These are phyloP conservation scores for Fennellomyces sp. DNA, from an alignment of 371 early-diverging fungal species.

Conservation along the genomic window DNA sequence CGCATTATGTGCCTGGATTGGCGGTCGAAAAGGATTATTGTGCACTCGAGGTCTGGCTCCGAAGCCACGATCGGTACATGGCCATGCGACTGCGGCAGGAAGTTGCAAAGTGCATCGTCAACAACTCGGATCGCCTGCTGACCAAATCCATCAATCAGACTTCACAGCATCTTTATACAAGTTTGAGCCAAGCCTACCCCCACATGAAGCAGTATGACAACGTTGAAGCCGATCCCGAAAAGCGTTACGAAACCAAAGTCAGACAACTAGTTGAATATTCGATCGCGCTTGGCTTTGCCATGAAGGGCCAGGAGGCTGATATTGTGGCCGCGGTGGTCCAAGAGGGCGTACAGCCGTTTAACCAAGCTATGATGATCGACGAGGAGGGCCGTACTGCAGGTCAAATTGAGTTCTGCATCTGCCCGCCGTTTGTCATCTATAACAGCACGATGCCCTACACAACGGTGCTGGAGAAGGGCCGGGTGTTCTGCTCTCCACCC, in stretches of 20 bases:
- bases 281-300: constrained; percentile 37
- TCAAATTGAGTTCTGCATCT: constrained; percentile 45
- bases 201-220: constrained; percentile 26
- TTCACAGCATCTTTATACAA: constrained; percentile 13
- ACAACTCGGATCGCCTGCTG: neutral
- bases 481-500: constrained; percentile 28
- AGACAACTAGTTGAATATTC: constrained; percentile 36
- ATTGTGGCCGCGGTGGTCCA: constrained; percentile 38
- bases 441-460: constrained; percentile 8
- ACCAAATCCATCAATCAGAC: neutral
- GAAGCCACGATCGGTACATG: constrained; percentile 16
- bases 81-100: constrained; percentile 29
- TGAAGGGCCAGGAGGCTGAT: constrained; percentile 50
- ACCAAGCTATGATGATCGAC: constrained; percentile 40
- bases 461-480: constrained; percentile 43
- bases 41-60: constrained; percentile 17
- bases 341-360: constrained; percentile 38
- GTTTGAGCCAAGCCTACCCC: constrained; percentile 25
- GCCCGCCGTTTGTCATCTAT: constrained; percentile 48
- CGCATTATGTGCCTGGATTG: constrained; percentile 38
- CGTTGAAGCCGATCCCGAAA: constrained; percentile 17
- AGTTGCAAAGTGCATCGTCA: constrained; percentile 19
- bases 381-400: constrained; percentile 39
- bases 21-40: constrained; percentile 11
- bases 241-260: constrained; percentile 31